Base-by-base conservation (phyloP, 805 yeast species). In the Saccharomycopsis olivae region DNA sequence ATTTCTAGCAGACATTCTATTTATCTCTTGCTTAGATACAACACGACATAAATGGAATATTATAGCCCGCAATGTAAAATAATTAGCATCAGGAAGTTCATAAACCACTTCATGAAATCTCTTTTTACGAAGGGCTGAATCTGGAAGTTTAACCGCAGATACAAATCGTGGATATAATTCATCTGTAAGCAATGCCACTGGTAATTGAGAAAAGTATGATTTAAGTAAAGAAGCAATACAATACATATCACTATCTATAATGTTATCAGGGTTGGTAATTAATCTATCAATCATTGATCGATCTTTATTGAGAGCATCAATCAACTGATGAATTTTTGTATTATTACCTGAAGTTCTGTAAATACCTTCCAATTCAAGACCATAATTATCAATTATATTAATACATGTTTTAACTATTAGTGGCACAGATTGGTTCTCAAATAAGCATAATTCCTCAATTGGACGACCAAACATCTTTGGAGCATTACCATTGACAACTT, bases 351-450 rank as follows among this genome's bases (percentile, higher is more conserved):
- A 77, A 25, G 85, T 76, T 41, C 96, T 68, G 57, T 92, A 92
- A 27, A 92, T 78, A 1, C 97, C 97, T 55, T 87, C 96, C 25
- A 83, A 64, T 38, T 84, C 79, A 29, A 81, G 57, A 1, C 99
- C 99, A 55, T 81, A 78, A 30, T 68, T 69, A 54, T 92, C 97
- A 27, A 92, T 77, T 5, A 88, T 79, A 47, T 78, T 79, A 38
- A 89, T 82, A 65, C 96, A 88, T 54, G 79, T 84, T 47, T 79
- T 78, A 9, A 92, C 98, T 36, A 92, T 73, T 14, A 81, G 69
- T 1, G 99, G 99, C 4, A 92, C 96, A 58, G 84, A 79, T 49
- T 85, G 95, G 40, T 87, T 89, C 47, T 94, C 96, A 49, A 71
- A 76, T 46, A 78, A 80, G 15, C 87, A 75, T 33, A 85, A 61